These are phyloP conservation scores for Talaromyces atroroseus DNA, from an alignment of 2,329 filamentous ascomycete species.

Conservation along the genomic window DNA sequence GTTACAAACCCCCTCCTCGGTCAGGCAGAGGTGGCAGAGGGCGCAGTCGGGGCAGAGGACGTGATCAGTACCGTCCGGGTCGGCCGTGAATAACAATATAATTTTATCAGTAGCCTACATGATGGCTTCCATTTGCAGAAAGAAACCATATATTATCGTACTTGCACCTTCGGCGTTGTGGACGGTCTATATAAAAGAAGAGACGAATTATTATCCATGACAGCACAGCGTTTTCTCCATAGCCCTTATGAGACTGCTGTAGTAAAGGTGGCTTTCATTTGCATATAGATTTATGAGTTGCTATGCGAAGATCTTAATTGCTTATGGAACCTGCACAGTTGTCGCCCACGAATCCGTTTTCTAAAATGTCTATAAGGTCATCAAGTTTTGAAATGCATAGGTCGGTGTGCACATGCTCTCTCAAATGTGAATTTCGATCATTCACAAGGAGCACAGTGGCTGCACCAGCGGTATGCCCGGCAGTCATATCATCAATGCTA, in stretches of 20 bases:
- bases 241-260: not conserved
- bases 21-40: conserved; percentile 16
- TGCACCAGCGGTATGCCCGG: conserved; percentile 74
- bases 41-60: conserved; percentile 16
- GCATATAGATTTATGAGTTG: not conserved
- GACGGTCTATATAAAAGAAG: too few relatives aligned
- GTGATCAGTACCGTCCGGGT: conserved; percentile 25
- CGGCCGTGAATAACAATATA: not conserved
- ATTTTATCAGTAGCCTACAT: not conserved
- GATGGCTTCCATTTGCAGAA: not conserved
- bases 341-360: conserved; percentile 63
- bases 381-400: conserved; percentile 66
- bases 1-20: conserved; percentile 1
- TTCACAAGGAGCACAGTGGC: conserved; percentile 86
- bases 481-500: conserved; percentile 88
- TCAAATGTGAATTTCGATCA: conserved; percentile 68
- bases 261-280: not conserved
- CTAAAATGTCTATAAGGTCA: conserved; percentile 69
- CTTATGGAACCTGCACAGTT: conserved; percentile 10
- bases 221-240: not conserved
- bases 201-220: not conserved
- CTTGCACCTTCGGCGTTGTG: not conserved
- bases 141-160: not conserved
- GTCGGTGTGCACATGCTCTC: conserved; percentile 69
- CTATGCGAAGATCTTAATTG: not conserved